phyloP scores from a whole-genome alignment of 2,329 filamentous ascomycete species.

The Scolecobasidium constrictum region DNA sequence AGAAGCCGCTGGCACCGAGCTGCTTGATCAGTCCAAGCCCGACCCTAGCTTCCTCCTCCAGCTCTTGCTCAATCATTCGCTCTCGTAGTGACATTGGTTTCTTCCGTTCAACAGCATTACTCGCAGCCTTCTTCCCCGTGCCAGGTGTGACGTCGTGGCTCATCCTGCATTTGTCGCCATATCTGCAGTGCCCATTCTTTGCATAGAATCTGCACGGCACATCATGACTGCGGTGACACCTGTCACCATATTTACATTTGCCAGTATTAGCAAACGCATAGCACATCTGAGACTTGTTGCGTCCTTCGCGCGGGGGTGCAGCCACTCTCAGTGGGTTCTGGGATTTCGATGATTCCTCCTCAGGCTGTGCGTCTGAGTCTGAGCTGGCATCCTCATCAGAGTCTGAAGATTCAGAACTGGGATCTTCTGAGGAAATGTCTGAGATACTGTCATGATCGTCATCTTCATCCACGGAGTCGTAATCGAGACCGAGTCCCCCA shows the following conservation, averaged over 20 bases:
- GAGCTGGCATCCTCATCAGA: not conserved
- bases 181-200: slow-evolving; percentile 4
- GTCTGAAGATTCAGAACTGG: slow-evolving; percentile 1
- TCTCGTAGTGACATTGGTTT: not conserved
- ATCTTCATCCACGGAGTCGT: not conserved
- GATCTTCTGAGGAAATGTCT: not conserved
- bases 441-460: not conserved
- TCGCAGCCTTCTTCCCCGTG: not conserved
- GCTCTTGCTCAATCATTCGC: slow-evolving; percentile 6
- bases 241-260: not conserved
- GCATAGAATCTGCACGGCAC: not conserved
- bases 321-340: not conserved
- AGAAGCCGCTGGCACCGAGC: slow-evolving; percentile 2
- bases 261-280: slow-evolving; percentile 1
- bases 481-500: not conserved
- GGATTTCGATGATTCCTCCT: slow-evolving; percentile 5
- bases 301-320: not conserved
- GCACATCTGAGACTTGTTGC: not conserved
- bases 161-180: not conserved
- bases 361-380: slow-evolving; percentile 8
- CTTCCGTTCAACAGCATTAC: not conserved
- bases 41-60: not conserved
- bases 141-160: not conserved
- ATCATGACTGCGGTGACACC: not conserved
- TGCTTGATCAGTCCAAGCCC: slow-evolving; percentile 4